phyloP scores from a whole-genome alignment of 345 rosid species.

The Viola odorata region DNA sequence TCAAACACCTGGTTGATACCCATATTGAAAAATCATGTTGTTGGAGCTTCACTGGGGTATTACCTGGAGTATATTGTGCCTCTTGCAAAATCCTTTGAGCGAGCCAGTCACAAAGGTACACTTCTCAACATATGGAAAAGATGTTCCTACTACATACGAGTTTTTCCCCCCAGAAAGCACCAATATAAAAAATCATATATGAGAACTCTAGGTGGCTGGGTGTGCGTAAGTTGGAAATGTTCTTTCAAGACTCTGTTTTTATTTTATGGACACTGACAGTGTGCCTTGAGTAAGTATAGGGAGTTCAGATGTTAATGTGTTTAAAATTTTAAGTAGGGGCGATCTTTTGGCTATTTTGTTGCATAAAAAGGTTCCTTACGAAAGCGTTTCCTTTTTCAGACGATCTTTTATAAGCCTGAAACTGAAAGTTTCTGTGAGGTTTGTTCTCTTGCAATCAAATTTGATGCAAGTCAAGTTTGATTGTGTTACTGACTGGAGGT shows the following conservation, averaged over 20 bases:
- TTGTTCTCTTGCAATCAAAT: neutral
- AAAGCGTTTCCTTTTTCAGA: too few relatives aligned
- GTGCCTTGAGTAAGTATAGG: too few relatives aligned
- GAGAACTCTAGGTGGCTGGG: too few relatives aligned
- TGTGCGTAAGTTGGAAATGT: too few relatives aligned
- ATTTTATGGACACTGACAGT: too few relatives aligned
- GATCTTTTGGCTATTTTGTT: too few relatives aligned
- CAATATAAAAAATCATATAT: too few relatives aligned
- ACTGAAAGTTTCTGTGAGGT: neutral
- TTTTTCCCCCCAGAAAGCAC: too few relatives aligned
- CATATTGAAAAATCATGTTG: conserved; percentile 51
- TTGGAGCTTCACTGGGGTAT: conserved; percentile 69
- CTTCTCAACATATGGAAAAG: conserved; percentile 8
- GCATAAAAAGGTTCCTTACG: too few relatives aligned
- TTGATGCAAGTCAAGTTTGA: neutral
- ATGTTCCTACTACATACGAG: neutral
- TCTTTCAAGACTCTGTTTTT: too few relatives aligned
- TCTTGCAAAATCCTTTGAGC: conserved; percentile 62
- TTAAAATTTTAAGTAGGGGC: too few relatives aligned
- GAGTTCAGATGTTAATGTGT: too few relatives aligned
- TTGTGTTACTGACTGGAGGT: neutral
- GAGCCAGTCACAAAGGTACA: conserved; percentile 59
- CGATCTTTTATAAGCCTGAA: neutral
- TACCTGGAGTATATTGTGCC: conserved; percentile 80
- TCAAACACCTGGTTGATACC: conserved; percentile 78